Percentiles rank a stretch among this genome's conserved stretches.
phyloP scores from a whole-genome alignment of 2,329 filamentous ascomycete genomes.

The Venturiaceae sp. region DNA sequence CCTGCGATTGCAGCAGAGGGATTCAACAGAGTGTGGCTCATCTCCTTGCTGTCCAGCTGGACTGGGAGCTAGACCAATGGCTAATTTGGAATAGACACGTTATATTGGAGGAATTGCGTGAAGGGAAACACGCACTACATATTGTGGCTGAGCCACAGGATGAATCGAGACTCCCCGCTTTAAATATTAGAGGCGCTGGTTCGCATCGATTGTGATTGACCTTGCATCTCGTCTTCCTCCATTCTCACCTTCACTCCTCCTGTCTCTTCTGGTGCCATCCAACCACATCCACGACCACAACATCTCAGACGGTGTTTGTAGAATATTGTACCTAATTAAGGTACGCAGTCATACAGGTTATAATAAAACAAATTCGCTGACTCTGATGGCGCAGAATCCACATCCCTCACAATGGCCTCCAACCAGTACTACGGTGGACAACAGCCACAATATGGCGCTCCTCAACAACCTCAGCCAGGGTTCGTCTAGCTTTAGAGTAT shows the following conservation, averaged over 20 bases:
- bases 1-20: too few species aligned
- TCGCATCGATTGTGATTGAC: neutral
- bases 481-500: neutral
- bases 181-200: neutral
- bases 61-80: neutral
- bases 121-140: too few species aligned
- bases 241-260: too few species aligned
- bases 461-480: constrained; percentile 22
- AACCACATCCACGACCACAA: too few species aligned
- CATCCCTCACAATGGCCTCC: constrained; percentile 21
- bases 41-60: neutral
- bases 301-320: too few species aligned
- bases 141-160: neutral
- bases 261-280: too few species aligned
- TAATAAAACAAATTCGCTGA: neutral
- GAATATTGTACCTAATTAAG: too few species aligned
- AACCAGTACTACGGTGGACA: constrained; percentile 22
- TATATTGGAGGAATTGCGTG: too few species aligned
- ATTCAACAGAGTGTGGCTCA: neutral
- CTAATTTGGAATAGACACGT: too few species aligned
- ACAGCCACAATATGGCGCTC: constrained; percentile 14
- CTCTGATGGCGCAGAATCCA: neutral
- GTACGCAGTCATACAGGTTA: too few species aligned
- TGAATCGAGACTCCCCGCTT: neutral
- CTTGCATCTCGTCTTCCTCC: too few species aligned